Conservation (phyloP, 2,329 filamentous ascomycete genomes). For the Talaromyces albobiverticillius region DNA sequence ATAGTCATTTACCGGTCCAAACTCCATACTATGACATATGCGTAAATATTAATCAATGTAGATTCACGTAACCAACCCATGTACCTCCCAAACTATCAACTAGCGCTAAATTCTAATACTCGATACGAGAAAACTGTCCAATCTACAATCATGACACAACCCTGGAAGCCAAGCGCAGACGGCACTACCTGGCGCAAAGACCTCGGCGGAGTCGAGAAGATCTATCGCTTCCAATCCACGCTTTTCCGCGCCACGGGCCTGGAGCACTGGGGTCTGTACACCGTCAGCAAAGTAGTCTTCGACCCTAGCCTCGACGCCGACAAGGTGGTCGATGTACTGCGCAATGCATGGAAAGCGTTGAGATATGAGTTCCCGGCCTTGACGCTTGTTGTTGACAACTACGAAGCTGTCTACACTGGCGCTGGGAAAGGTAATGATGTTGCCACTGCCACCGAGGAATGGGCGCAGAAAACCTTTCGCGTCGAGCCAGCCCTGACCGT, state of each 20-base stretch:
- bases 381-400: conserved; percentile 11
- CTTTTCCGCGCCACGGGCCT: conserved; percentile 1
- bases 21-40: neutral
- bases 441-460: neutral
- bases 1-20: neutral
- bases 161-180: neutral
- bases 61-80: too few relatives aligned
- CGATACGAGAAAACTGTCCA: too few relatives aligned
- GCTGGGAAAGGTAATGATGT: neutral
- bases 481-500: conserved; percentile 8
- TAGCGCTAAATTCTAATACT: too few relatives aligned
- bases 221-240: conserved; percentile 11
- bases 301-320: neutral
- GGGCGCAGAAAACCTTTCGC: conserved; percentile 14
- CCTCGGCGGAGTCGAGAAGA: conserved; percentile 26
- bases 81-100: too few relatives aligned
- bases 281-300: conserved; percentile 8
- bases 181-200: conserved; percentile 10
- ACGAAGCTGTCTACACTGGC: conserved; percentile 10
- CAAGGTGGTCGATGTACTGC: neutral
- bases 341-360: conserved; percentile 17
- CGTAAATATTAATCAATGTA: neutral
- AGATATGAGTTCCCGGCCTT: conserved; percentile 14
- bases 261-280: conserved; percentile 17
- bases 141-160: neutral